Percentiles rank a stretch among this genome's conserved stretches.
These are phyloP conservation scores for Sugiyamaella boreocaroliniensis DNA, from an alignment of 805 yeast species.

Conservation along the genomic window DNA sequence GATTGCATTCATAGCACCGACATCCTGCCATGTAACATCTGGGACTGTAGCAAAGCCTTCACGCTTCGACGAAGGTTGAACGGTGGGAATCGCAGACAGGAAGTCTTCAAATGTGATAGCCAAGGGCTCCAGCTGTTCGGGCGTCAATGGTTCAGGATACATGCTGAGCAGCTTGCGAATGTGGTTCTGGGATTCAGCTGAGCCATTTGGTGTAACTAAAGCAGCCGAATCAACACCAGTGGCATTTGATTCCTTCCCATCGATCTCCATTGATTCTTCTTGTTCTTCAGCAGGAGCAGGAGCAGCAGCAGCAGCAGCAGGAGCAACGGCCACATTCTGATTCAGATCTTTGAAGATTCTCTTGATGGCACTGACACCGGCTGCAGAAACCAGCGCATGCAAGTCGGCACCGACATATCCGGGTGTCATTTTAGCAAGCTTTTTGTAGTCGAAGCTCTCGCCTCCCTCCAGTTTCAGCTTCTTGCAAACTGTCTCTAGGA, in stretches of 20 bases:
- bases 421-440: conserved; percentile 86
- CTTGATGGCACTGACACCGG: conserved; percentile 90
- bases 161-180: conserved; percentile 22
- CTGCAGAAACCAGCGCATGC: conserved; percentile 88
- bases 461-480: conserved; percentile 60
- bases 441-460: conserved; percentile 50
- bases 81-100: conserved; percentile 75
- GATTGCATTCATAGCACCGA: conserved; percentile 77
- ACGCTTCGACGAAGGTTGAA: conserved; percentile 95
- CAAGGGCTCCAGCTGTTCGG: conserved; percentile 67
- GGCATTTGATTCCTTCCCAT: conserved; percentile 10
- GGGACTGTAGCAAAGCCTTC: conserved; percentile 99
- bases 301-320: background rate
- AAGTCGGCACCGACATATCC: conserved; percentile 98
- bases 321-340: background rate
- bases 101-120: conserved; percentile 77
- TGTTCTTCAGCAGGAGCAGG: background rate
- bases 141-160: conserved; percentile 75
- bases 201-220: conserved; percentile 7
- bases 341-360: conserved; percentile 61
- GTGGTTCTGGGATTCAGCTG: conserved; percentile 13
- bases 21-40: conserved; percentile 91
- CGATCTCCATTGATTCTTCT: conserved; percentile 27
- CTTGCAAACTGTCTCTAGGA: conserved; percentile 66
- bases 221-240: conserved; percentile 9